phyloP scores from a whole-genome alignment of 2,329 filamentous ascomycete species.

The Alternaria postmessia region DNA sequence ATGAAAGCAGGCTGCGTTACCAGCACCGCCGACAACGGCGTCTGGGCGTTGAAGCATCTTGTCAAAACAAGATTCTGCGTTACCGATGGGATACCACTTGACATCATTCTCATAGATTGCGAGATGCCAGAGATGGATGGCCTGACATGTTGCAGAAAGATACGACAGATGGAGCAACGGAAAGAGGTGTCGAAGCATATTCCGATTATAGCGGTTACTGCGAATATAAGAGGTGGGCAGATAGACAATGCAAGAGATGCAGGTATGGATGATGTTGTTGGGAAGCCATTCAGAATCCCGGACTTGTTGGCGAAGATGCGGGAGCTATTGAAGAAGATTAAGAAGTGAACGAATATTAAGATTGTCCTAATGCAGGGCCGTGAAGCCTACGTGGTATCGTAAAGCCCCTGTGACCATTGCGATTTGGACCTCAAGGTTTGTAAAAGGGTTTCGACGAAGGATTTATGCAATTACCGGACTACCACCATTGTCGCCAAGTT shows the following conservation, averaged over 20 bases:
- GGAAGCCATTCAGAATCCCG: conserved; percentile 46
- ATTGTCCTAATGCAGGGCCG: background rate
- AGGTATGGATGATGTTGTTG: conserved; percentile 49
- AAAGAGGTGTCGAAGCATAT: conserved; percentile 37
- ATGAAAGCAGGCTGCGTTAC: conserved; percentile 40
- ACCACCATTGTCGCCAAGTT: too few relatives aligned
- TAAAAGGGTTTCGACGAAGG: too few relatives aligned
- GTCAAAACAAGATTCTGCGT: conserved; percentile 26
- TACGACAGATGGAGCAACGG: conserved; percentile 40
- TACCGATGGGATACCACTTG: conserved; percentile 29
- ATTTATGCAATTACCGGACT: background rate
- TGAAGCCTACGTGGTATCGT: background rate
- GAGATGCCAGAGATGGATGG: conserved; percentile 54
- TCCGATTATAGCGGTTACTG: conserved; percentile 49
- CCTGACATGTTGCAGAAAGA: conserved; percentile 42
- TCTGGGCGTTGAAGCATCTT: conserved; percentile 40
- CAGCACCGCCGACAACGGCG: conserved; percentile 44
- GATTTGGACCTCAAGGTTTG: too few relatives aligned
- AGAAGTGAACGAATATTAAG: background rate
- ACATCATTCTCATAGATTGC: conserved; percentile 48
- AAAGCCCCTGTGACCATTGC: background rate
- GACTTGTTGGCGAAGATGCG: conserved; percentile 42
- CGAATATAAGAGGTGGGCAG: conserved; percentile 48
- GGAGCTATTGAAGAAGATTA: conserved; percentile 27
- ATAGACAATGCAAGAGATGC: conserved; percentile 38